A percentile compares a stretch with the other conserved stretches of the same genome.
Evolutionary conservation across 2,329 filamentous ascomycete genomes (phyloP).

Genomic region (Fusarium anthophilum): DNA sequence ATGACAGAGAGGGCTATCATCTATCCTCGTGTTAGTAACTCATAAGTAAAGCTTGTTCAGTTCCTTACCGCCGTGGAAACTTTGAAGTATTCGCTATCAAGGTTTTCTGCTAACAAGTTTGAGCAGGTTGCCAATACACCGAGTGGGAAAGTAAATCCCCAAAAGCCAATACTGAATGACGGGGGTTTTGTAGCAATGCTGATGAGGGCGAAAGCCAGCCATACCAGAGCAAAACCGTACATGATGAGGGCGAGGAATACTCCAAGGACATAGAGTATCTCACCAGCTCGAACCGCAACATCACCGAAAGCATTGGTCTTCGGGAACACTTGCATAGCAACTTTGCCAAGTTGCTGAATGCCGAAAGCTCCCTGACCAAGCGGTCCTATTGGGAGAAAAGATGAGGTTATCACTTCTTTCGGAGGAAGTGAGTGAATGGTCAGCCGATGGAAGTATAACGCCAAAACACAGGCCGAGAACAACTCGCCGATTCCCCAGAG

Average conservation of each 20-base stretch:
- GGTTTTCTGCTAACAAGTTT: slow-evolving; percentile 50
- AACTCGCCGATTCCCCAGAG: slow-evolving; percentile 72
- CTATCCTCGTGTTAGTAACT: slow-evolving; percentile 37
- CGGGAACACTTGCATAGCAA: slow-evolving; percentile 54
- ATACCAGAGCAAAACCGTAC: slow-evolving; percentile 57
- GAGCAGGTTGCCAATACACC: slow-evolving; percentile 57
- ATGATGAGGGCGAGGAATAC: slow-evolving; percentile 55
- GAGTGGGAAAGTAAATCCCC: slow-evolving; percentile 59
- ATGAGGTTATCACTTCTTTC: slow-evolving; percentile 72
- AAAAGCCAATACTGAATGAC: slow-evolving; percentile 60
- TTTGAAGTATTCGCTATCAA: slow-evolving; percentile 56
- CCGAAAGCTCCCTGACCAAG: slow-evolving; percentile 73
- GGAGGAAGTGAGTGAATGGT: slow-evolving; percentile 73
- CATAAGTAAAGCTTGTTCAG: not conserved
- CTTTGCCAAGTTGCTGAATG: slow-evolving; percentile 61
- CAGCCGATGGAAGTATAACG: slow-evolving; percentile 75
- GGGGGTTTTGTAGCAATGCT: slow-evolving; percentile 52
- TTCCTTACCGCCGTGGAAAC: slow-evolving; percentile 49
- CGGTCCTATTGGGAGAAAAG: slow-evolving; percentile 73
- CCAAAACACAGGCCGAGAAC: slow-evolving; percentile 69
- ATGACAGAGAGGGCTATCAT: slow-evolving; percentile 54
- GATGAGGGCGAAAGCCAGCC: slow-evolving; percentile 55
- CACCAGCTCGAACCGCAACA: slow-evolving; percentile 48
- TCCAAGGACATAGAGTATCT: slow-evolving; percentile 67
- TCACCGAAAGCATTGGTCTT: slow-evolving; percentile 56